Conservation (phyloP, 2,329 filamentous ascomycete species). For the Aspergillus pseudoterreus region DNA sequence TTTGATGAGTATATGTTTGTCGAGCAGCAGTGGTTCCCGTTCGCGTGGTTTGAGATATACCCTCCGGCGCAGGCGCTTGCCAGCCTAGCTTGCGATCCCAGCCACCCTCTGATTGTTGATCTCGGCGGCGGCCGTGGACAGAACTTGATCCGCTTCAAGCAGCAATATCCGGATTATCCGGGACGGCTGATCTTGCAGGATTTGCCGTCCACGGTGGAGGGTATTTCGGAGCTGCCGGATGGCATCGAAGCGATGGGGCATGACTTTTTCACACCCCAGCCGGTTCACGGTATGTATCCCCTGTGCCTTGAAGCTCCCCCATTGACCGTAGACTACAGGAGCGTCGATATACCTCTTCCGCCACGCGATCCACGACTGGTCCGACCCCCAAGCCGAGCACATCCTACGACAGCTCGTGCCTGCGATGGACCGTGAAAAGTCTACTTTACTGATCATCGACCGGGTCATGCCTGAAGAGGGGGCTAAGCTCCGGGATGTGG, state of each 20-base stretch:
- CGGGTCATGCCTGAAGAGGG: conserved; percentile 35
- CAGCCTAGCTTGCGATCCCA: background rate
- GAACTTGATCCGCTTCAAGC: conserved; percentile 33
- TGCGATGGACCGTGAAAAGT: conserved; percentile 36
- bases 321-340: conserved; percentile 10
- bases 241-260: conserved; percentile 33
- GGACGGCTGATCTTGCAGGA: conserved; percentile 49
- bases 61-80: conserved; percentile 8
- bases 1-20: conserved; percentile 20
- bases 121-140: conserved; percentile 41
- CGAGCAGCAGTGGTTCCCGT: conserved; percentile 10
- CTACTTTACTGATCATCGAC: conserved; percentile 43
- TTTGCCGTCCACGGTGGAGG: conserved; percentile 34
- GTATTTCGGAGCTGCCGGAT: conserved; percentile 8
- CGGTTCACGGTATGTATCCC: conserved; percentile 34
- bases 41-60: conserved; percentile 18
- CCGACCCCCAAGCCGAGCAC: conserved; percentile 21
- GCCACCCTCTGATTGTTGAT: conserved; percentile 34
- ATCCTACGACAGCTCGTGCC: conserved; percentile 23
- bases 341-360: conserved; percentile 33
- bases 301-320: too few species aligned
- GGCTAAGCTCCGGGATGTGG: conserved; percentile 21
- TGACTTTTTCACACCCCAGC: conserved; percentile 46
- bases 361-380: conserved; percentile 31
- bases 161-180: conserved; percentile 31